These are phyloP conservation scores for Zygosaccharomyces gambellarensis DNA, from an alignment of 805 yeast genomes.

Conservation along the genomic window DNA sequence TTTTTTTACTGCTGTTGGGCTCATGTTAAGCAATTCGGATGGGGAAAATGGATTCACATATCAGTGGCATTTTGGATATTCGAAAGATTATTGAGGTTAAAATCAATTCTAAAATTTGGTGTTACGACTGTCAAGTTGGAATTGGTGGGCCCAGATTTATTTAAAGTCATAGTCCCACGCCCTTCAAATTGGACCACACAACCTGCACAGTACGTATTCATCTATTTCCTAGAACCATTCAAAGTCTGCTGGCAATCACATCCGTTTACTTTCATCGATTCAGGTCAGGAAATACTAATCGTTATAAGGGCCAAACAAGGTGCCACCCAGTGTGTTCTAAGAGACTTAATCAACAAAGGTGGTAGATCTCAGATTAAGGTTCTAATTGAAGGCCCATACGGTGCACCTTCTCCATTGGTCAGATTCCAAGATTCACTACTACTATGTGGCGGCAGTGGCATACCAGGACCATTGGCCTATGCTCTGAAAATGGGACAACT, in stretches of 20 bases:
- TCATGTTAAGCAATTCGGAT: conserved; percentile 43
- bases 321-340: conserved; percentile 37
- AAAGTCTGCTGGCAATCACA: conserved; percentile 51
- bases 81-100: conserved; percentile 39
- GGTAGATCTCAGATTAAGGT: conserved; percentile 32
- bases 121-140: conserved; percentile 16
- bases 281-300: conserved; percentile 36
- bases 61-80: conserved; percentile 39
- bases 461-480: conserved; percentile 54
- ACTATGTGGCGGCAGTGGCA: conserved; percentile 72
- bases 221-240: conserved; percentile 43
- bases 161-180: conserved; percentile 20
- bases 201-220: conserved; percentile 44
- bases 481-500: conserved; percentile 36
- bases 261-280: conserved; percentile 50
- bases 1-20: conserved; percentile 45
- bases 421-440: conserved; percentile 52
- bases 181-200: conserved; percentile 34
- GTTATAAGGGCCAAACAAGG: conserved; percentile 47
- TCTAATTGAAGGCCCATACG: conserved; percentile 68
- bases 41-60: conserved; percentile 39
- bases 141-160: conserved; percentile 18
- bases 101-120: conserved; percentile 29
- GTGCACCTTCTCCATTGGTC: conserved; percentile 45
- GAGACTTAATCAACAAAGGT: conserved; percentile 31